Base-by-base conservation (phyloP, 306 rosid genomes). In the Acacia melanoxylon region DNA sequence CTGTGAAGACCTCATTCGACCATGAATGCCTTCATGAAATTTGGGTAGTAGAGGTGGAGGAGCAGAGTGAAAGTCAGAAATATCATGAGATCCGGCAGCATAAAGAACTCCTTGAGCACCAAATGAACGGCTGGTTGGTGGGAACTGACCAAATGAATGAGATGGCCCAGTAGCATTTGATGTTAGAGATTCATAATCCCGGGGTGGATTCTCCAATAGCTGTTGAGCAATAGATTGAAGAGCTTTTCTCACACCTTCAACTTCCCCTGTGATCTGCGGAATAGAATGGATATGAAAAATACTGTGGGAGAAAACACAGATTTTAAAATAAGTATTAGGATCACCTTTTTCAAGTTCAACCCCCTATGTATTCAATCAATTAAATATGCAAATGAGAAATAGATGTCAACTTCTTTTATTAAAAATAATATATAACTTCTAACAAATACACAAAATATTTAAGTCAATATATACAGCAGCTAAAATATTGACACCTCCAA, bases 231-330 rank as follows among this genome's bases (percentile, higher is more conserved):
- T 89, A 76, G 87, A 87, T 76, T 80, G 91, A 87, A 96, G 88
- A 77, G 99, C 99, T 86, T 88, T 96, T 85, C 90, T 89, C 75
- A 91, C 97, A 48, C 89, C 97, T 61, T 86, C 96, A 74, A 86
- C 89, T 63, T 82, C 93, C 72, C 98, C 99, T 0, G 91, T 83
- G 72, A 93, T 89, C 99, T 95, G 90, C 89, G 91, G 67, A 59
- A 76, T 13, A 84, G 78, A 72, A 83, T 8, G 59, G 29, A 75
- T 31, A 67, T 17, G 29, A 66, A 73, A 85, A 78, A 41, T 16
- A 70, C 67, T 40, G 72, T 61, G 52, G 29, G 68, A 74, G 74
- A n/a, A 82, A 81, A 54, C 72, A 51, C 66, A 59, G 2, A 42
- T 66, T 61, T 70, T 41, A 25, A 68, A 86, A 41, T 41, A 68